Conservation (phyloP, 129 eudicot species). For the Saposhnikovia divaricata region DNA sequence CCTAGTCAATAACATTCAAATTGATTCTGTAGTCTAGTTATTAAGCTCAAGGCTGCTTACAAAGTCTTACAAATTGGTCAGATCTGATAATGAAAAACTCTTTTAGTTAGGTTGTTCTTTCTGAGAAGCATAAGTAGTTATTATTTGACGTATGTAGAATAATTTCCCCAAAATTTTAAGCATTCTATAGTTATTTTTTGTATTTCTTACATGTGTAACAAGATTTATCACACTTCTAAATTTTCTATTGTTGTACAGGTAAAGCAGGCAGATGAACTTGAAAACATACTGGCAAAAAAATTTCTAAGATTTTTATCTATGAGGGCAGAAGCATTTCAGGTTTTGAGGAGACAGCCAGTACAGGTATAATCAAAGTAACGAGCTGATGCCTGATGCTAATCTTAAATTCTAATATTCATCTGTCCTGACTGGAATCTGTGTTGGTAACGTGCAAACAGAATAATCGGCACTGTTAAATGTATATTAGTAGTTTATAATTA, state of each 20-base stretch:
- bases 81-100: neutral
- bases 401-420: neutral
- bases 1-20: neutral
- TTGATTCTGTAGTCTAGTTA: neutral
- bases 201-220: neutral
- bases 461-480: neutral
- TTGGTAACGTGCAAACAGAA: neutral
- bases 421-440: neutral
- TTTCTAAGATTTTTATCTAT: slow-evolving; percentile 92
- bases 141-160: neutral
- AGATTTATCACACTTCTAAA: neutral
- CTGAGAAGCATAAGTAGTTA: neutral
- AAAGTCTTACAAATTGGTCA: neutral
- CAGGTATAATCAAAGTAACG: slow-evolving; percentile 39
- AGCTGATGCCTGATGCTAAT: slow-evolving; percentile 2
- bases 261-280: slow-evolving; percentile 97
- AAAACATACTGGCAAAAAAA: slow-evolving; percentile 83
- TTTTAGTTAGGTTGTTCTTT: neutral
- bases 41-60: neutral
- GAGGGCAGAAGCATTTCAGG: slow-evolving; percentile 99
- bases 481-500: too few species aligned
- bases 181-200: neutral
- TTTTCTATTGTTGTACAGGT: slow-evolving; percentile 36
- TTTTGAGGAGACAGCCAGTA: slow-evolving; percentile 90
- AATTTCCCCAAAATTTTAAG: neutral